These are phyloP conservation scores for Aspergillus diversus DNA, from an alignment of 495 filamentous ascomycete genomes.

Conservation along the genomic window DNA sequence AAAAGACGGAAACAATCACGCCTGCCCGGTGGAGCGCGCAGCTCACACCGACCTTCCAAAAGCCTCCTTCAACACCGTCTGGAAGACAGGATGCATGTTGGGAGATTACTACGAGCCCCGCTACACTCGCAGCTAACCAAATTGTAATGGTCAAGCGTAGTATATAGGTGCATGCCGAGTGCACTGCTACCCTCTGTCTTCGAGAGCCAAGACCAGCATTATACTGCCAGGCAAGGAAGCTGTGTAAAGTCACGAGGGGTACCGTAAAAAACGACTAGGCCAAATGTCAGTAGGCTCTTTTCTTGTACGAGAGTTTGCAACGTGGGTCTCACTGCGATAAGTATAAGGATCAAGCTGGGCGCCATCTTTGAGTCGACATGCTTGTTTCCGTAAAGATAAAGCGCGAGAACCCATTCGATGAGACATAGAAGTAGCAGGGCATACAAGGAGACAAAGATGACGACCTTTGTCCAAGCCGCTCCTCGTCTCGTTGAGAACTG, in stretches of 20 bases:
- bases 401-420: slow-evolving; percentile 41
- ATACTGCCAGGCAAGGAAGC: slow-evolving; percentile 50
- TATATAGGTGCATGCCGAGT: slow-evolving; percentile 44
- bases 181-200: slow-evolving; percentile 39
- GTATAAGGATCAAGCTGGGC: slow-evolving; percentile 41
- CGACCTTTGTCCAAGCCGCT: slow-evolving; percentile 45
- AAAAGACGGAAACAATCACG: slow-evolving; percentile 41
- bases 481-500: slow-evolving; percentile 31
- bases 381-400: slow-evolving; percentile 44
- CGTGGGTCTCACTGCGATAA: slow-evolving; percentile 38
- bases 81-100: slow-evolving; percentile 45
- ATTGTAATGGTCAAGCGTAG: slow-evolving; percentile 40
- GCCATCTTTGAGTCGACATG: slow-evolving; percentile 49
- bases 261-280: slow-evolving; percentile 44
- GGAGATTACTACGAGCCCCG: slow-evolving; percentile 47
- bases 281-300: slow-evolving; percentile 12
- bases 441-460: slow-evolving; percentile 48
- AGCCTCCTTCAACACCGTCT: slow-evolving; percentile 29
- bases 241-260: slow-evolving; percentile 45
- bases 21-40: slow-evolving; percentile 45
- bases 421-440: slow-evolving; percentile 44
- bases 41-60: slow-evolving; percentile 46
- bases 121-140: slow-evolving; percentile 47
- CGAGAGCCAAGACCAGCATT: slow-evolving; percentile 43
- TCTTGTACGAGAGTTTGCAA: not conserved